phyloP scores from a whole-genome alignment of 306 rosid species.

The Glycine tomentella region DNA sequence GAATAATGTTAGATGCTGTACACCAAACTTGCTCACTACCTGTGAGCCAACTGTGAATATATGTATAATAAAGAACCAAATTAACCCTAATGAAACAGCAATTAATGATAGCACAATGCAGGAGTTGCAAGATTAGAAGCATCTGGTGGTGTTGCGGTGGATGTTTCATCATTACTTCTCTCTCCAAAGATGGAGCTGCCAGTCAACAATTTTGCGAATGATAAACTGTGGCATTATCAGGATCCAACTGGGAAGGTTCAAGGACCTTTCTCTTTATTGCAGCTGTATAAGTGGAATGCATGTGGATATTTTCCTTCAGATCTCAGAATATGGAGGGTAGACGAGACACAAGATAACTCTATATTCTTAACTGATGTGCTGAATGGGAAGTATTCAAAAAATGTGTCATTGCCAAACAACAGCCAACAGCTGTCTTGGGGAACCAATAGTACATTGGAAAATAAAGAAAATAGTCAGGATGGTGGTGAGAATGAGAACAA shows the following conservation, averaged over 20 bases:
- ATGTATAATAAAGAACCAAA: conserved; percentile 44
- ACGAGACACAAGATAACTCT: conserved; percentile 63
- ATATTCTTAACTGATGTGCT: conserved; percentile 63
- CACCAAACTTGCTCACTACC: conserved; percentile 41
- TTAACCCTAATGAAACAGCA: conserved; percentile 45
- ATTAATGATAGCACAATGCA: conserved; percentile 48
- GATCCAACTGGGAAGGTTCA: conserved; percentile 82
- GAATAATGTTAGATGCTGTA: conserved; percentile 46
- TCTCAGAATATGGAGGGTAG: conserved; percentile 74
- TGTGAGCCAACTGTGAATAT: conserved; percentile 46
- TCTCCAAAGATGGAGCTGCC: conserved; percentile 54
- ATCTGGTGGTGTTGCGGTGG: conserved; percentile 48
- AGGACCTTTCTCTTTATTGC: conserved; percentile 76
- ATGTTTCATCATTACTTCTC: conserved; percentile 47
- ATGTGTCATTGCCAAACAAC: conserved; percentile 44
- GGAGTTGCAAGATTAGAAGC: conserved; percentile 44
- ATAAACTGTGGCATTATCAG: conserved; percentile 74
- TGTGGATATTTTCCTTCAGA: conserved; percentile 67
- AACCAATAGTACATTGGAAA: conserved; percentile 43
- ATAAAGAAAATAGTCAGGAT: conserved; percentile 49
- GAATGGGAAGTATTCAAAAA: conserved; percentile 51
- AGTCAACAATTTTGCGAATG: conserved; percentile 49
- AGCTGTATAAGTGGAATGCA: conserved; percentile 68
- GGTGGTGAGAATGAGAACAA: conserved; percentile 35
- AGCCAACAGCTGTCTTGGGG: conserved; percentile 45